A percentile compares a stretch with the other conserved stretches of the same genome.
Conservation (phyloP, 164 flowering plant species). For the Paratinospora sagittata region DNA sequence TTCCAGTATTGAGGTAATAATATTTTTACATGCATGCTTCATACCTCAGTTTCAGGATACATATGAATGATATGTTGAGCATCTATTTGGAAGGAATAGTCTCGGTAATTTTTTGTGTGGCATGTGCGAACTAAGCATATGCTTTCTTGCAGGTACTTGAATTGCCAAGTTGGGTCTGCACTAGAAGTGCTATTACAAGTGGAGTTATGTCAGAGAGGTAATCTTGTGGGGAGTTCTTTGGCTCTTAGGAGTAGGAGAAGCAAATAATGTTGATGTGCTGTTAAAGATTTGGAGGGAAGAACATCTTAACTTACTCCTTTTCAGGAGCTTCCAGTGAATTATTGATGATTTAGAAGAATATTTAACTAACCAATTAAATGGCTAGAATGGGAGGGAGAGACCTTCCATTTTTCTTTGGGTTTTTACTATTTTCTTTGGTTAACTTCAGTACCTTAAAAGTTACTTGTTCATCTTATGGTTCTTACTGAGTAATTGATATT, state of each 20-base stretch:
- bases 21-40: no score
- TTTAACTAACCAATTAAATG: background rate
- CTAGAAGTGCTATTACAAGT: background rate
- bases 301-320: background rate
- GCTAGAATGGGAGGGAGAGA: background rate
- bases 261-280: background rate
- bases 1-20: no score
- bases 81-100: no score
- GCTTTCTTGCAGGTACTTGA: conserved; percentile 17
- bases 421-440: background rate
- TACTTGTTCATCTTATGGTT: background rate
- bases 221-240: conserved; percentile 1
- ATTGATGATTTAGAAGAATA: background rate
- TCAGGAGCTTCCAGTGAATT: background rate
- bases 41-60: no score
- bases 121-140: background rate
- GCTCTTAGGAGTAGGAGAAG: background rate
- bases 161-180: conserved; percentile 1
- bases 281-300: background rate
- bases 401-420: background rate
- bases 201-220: background rate
- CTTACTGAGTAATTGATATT: background rate
- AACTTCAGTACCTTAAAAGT: background rate
- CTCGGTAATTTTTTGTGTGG: background rate
- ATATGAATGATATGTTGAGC: no score